Conservation (phyloP, 2,329 filamentous ascomycete genomes). For the Boeremia exigua region DNA sequence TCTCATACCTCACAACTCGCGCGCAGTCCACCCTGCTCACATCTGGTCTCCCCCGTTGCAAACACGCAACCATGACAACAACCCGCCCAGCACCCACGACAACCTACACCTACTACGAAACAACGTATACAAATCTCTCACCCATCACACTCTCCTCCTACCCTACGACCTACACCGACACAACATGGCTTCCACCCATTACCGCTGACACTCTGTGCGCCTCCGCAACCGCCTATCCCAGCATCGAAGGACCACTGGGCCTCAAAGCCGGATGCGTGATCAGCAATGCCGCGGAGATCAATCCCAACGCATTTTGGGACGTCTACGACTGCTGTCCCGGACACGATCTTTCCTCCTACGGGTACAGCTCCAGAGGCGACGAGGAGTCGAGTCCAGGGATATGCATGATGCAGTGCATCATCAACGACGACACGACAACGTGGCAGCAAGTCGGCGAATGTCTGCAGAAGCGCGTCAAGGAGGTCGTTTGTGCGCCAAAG, state of each 20-base stretch:
- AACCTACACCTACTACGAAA: not conserved
- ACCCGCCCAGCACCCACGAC: not conserved
- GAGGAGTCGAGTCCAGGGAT: not conserved
- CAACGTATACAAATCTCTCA: not conserved
- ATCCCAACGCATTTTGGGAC: constrained; percentile 33
- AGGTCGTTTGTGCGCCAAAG: constrained; percentile 23
- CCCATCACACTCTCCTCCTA: not conserved
- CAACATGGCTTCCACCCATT: not conserved
- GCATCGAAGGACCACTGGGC: not conserved
- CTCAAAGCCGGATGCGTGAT: constrained; percentile 21
- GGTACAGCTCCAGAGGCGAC: constrained; percentile 2
- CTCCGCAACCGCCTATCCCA: not conserved
- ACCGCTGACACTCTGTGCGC: not conserved
- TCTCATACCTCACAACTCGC: not conserved
- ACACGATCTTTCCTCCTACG: constrained; percentile 7
- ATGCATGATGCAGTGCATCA: constrained; percentile 20
- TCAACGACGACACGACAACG: constrained; percentile 3
- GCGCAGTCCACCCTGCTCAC: not conserved
- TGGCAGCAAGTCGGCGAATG: constrained; percentile 30
- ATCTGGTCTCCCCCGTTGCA: not conserved
- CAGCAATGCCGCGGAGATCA: constrained; percentile 27
- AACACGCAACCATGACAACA: not conserved
- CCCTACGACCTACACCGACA: constrained; percentile 1
- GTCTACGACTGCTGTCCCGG: constrained; percentile 28
- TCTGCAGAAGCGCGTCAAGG: constrained; percentile 23